Percentiles rank a stretch among this genome's conserved stretches.
These are phyloP conservation scores for Vitis vinifera DNA, from an alignment of 164 flowering plant species.

Conservation along the genomic window DNA sequence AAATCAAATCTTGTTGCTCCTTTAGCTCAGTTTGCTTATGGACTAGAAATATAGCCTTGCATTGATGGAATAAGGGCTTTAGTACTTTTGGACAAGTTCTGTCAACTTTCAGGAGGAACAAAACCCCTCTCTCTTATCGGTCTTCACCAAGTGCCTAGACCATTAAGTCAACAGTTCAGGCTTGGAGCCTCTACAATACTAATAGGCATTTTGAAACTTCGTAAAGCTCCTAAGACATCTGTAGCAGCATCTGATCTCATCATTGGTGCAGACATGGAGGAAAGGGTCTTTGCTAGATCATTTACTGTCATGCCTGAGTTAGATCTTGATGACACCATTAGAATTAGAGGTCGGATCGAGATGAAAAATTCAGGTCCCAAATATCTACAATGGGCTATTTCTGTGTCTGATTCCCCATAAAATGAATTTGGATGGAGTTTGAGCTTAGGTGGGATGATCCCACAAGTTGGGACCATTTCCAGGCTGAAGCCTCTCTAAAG, in stretches of 20 bases:
- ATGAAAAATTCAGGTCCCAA: slow-evolving; percentile 13
- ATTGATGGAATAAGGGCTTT: too few relatives aligned
- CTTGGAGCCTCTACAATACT: slow-evolving; percentile 54
- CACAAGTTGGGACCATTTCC: too few relatives aligned
- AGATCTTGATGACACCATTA: slow-evolving; percentile 22
- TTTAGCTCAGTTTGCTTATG: slow-evolving; percentile 64
- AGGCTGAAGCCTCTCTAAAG: too few relatives aligned
- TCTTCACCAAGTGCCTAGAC: slow-evolving; percentile 40
- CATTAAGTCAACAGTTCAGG: slow-evolving; percentile 22
- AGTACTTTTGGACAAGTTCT: too few relatives aligned
- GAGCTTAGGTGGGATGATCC: too few relatives aligned
- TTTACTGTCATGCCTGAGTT: slow-evolving; percentile 65
- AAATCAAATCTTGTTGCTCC: slow-evolving; percentile 66
- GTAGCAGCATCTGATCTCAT: slow-evolving; percentile 26
- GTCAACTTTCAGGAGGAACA: not conserved
- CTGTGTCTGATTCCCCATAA: slow-evolving; percentile 61
- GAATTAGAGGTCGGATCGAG: too few relatives aligned
- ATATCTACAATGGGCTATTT: slow-evolving; percentile 57
- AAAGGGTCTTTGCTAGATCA: slow-evolving; percentile 29
- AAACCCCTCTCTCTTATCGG: slow-evolving; percentile 62
- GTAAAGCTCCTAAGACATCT: slow-evolving; percentile 16
- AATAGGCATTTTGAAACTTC: slow-evolving; percentile 30
- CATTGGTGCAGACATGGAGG: slow-evolving; percentile 13
- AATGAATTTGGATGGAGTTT: slow-evolving; percentile 79
- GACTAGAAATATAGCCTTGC: slow-evolving; percentile 15